phyloP scores from a whole-genome alignment of 495 filamentous ascomycete genomes.

The Aspergillus indologenus region DNA sequence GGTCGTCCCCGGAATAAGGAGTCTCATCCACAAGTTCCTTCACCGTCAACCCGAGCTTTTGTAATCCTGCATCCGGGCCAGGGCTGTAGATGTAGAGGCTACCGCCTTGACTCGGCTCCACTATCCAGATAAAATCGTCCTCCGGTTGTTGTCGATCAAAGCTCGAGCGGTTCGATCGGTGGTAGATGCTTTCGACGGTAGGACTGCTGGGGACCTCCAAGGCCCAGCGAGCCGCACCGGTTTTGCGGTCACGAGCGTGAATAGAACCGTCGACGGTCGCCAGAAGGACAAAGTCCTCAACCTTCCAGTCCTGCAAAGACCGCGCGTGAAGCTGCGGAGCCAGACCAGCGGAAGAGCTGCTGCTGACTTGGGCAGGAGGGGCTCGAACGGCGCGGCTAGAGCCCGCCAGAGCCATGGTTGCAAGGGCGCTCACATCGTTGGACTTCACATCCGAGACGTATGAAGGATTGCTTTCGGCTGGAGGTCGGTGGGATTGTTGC shows the following conservation, averaged over 20 bases:
- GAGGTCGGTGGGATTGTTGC: constrained; percentile 24
- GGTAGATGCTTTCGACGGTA: constrained; percentile 86
- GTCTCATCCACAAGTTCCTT: constrained; percentile 72
- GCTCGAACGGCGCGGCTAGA: constrained; percentile 73
- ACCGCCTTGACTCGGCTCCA: constrained; percentile 87
- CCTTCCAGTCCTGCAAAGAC: constrained; percentile 97
- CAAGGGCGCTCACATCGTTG: constrained; percentile 88
- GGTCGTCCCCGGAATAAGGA: constrained; percentile 62
- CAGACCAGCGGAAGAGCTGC: constrained; percentile 62
- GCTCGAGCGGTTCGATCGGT: constrained; percentile 64
- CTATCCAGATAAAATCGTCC: constrained; percentile 91
- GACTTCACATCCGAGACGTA: constrained; percentile 42
- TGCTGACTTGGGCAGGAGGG: constrained; percentile 68
- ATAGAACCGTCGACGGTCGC: constrained; percentile 98
- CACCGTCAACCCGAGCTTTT: constrained; percentile 69
- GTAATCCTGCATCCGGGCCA: constrained; percentile 54
- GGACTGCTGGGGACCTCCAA: constrained; percentile 73
- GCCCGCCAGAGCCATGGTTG: constrained; percentile 87
- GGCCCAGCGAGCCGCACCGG: constrained; percentile 77
- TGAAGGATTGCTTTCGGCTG: constrained; percentile 11
- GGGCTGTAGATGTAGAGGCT: constrained; percentile 84
- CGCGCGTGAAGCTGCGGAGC: constrained; percentile 83
- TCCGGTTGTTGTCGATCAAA: constrained; percentile 57
- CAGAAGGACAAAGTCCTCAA: constrained; percentile 99
- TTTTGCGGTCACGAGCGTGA: constrained; percentile 87